Evolutionary conservation across 164 flowering plant species (phyloP).

Genomic region (Kalanchoe fedtschenkoi): DNA sequence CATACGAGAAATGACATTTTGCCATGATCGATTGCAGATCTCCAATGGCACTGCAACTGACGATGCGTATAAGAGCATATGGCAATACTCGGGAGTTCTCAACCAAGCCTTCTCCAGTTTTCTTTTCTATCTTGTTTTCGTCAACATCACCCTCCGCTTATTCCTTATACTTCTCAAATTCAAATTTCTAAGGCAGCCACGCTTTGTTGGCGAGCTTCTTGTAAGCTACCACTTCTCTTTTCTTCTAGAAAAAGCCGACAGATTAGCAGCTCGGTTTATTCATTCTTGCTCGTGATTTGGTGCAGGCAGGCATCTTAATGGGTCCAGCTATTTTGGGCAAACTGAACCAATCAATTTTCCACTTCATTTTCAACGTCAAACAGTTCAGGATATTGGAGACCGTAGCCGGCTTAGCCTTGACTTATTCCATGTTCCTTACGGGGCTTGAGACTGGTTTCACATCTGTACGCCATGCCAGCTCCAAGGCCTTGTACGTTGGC

Average conservation of each 20-base stretch:
- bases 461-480: slow-evolving; percentile 7
- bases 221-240: slow-evolving; percentile 12
- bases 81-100: slow-evolving; percentile 23
- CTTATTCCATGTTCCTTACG: slow-evolving; percentile 20
- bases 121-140: slow-evolving; percentile 14
- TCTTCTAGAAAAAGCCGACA: neutral
- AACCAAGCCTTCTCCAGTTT: slow-evolving; percentile 17
- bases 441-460: slow-evolving; percentile 25
- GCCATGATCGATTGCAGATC: neutral
- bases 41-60: neutral
- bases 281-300: neutral
- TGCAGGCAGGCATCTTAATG: slow-evolving; percentile 27
- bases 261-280: neutral
- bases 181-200: slow-evolving; percentile 21
- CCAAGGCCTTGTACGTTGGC: slow-evolving; percentile 18
- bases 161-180: slow-evolving; percentile 12
- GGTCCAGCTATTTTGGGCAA: slow-evolving; percentile 20
- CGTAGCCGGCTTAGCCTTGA: slow-evolving; percentile 18
- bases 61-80: slow-evolving; percentile 14
- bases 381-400: slow-evolving; percentile 19
- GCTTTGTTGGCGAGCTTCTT: slow-evolving; percentile 23
- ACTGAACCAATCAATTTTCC: neutral
- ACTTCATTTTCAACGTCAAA: slow-evolving; percentile 8
- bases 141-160: slow-evolving; percentile 13
- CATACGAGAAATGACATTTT: neutral